phyloP scores from a whole-genome alignment of 371 early-diverging fungal genomes.

The Mycotypha africana region DNA sequence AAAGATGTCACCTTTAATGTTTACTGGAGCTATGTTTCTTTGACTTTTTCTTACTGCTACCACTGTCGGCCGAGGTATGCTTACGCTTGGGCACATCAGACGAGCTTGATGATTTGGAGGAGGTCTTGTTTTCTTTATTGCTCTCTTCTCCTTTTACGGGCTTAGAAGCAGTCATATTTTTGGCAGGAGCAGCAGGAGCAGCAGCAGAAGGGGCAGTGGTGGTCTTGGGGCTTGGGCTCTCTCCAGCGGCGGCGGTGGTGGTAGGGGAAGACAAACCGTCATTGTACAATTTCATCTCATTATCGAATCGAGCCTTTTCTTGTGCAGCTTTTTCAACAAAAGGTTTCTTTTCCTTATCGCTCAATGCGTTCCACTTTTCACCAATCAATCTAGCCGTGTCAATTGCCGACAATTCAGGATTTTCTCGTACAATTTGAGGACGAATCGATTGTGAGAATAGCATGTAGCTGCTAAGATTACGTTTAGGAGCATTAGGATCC shows the following conservation, averaged over 20 bases:
- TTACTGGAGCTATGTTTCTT: too few relatives aligned
- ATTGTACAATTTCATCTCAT: constrained; percentile 6
- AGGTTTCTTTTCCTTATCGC: constrained; percentile 52
- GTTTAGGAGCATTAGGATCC: constrained; percentile 77
- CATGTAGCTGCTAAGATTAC: constrained; percentile 73
- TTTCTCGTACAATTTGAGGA: constrained; percentile 53
- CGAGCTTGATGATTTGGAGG: too few relatives aligned
- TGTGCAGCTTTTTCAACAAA: constrained; percentile 13
- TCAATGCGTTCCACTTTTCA: constrained; percentile 64
- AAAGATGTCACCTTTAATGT: too few relatives aligned
- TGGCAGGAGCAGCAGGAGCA: neutral
- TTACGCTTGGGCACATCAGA: too few relatives aligned
- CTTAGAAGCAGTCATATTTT: constrained; percentile 2
- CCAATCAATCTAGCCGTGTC: constrained; percentile 74
- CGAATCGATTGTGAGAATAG: constrained; percentile 71
- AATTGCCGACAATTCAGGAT: constrained; percentile 49
- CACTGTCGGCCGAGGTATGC: too few relatives aligned
- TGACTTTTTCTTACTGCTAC: too few relatives aligned
- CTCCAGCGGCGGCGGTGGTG: constrained; percentile 7
- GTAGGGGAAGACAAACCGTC: neutral
- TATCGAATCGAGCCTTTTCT: constrained; percentile 15
- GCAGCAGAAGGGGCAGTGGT: too few relatives aligned
- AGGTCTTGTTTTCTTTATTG: neutral
- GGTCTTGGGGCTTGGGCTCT: neutral
- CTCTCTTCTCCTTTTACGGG: constrained; percentile 3